phyloP scores from a whole-genome alignment of 257 asterid genomes.

The Nemophila menziesii region DNA sequence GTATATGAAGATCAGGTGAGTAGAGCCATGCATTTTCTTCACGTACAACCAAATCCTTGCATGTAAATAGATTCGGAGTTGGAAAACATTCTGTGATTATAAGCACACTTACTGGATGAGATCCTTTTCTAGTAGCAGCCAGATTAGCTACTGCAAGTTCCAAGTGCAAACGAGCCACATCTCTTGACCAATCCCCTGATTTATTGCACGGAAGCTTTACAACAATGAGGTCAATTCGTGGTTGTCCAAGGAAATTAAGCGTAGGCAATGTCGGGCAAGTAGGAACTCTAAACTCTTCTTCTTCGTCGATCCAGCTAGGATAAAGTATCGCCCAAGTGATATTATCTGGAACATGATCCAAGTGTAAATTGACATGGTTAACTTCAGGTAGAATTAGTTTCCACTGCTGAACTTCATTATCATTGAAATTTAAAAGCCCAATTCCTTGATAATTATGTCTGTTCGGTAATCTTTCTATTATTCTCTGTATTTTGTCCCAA shows the following conservation, averaged over 20 bases:
- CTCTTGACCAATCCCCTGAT: slow-evolving; percentile 67
- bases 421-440: slow-evolving; percentile 67
- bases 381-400: slow-evolving; percentile 53
- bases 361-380: slow-evolving; percentile 45
- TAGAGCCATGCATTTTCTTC: slow-evolving; percentile 74
- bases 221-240: slow-evolving; percentile 63
- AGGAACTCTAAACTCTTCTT: slow-evolving; percentile 77
- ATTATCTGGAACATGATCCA: slow-evolving; percentile 41
- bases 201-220: slow-evolving; percentile 82
- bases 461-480: slow-evolving; percentile 37
- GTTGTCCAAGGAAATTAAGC: slow-evolving; percentile 43
- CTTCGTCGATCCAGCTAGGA: slow-evolving; percentile 97
- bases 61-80: slow-evolving; percentile 68
- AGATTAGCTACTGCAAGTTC: slow-evolving; percentile 78
- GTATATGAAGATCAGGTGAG: slow-evolving; percentile 42
- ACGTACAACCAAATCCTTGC: slow-evolving; percentile 60
- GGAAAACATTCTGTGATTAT: slow-evolving; percentile 77
- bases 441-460: slow-evolving; percentile 47
- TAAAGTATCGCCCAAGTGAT: slow-evolving; percentile 78
- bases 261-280: slow-evolving; percentile 67
- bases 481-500: slow-evolving; percentile 65
- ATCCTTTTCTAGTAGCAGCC: slow-evolving; percentile 62
- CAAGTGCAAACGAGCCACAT: slow-evolving; percentile 76
- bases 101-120: slow-evolving; percentile 53
- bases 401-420: slow-evolving; percentile 52